Evolutionary conservation across 192 early-diverging fungal species (phyloP).

Genomic region (Coemansia sp.): DNA sequence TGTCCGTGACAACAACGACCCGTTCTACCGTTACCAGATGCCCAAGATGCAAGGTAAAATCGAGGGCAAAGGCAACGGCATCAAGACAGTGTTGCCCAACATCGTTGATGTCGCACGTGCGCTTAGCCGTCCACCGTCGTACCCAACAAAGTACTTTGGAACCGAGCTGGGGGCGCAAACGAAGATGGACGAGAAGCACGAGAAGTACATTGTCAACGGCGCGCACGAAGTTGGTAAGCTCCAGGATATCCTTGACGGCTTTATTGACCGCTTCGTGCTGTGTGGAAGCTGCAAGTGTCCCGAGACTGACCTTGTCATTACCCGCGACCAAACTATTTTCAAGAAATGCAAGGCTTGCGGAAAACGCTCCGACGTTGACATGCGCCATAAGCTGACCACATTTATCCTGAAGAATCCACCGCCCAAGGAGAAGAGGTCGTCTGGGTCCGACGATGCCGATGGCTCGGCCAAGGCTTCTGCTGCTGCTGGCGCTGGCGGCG

Average conservation of each 20-base stretch:
- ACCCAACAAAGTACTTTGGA: conserved; percentile 92
- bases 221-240: conserved; percentile 86
- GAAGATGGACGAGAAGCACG: conserved; percentile 84
- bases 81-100: conserved; percentile 98
- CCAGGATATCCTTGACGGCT: conserved; percentile 80
- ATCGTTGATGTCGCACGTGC: conserved; percentile 92
- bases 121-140: conserved; percentile 82
- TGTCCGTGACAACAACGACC: conserved; percentile 84
- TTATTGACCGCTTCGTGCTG: conserved; percentile 94
- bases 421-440: conserved; percentile 31
- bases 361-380: conserved; percentile 74
- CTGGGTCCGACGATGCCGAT: conserved; percentile 48
- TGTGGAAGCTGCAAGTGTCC: conserved; percentile 92
- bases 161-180: conserved; percentile 93
- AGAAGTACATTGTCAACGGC: conserved; percentile 95
- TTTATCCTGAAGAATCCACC: conserved; percentile 95
- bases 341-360: conserved; percentile 94
- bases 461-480: conserved; percentile 35
- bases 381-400: conserved; percentile 83
- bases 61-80: conserved; percentile 98
- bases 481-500: conserved; percentile 59
- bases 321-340: conserved; percentile 60
- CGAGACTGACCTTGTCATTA: conserved; percentile 89
- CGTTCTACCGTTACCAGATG: conserved; percentile 99
- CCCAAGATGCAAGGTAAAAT: conserved; percentile 84